Evolutionary conservation across 208 protist species (phyloP).

Genomic region (Acanthamoeba lugdunensis): DNA sequence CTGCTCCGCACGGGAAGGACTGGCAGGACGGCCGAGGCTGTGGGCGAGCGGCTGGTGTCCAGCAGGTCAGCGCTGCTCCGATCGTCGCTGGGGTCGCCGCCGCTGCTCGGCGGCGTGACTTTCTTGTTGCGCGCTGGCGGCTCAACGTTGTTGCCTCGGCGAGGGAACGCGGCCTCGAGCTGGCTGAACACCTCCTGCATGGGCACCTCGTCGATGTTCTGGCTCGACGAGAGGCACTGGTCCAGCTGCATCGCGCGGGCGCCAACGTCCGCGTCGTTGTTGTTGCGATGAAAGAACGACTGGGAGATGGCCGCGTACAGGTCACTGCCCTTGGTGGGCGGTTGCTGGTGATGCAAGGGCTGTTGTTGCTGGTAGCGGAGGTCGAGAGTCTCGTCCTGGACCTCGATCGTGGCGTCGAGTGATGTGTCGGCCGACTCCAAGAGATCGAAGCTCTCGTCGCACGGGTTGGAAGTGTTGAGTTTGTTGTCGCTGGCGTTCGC

Average conservation of each 20-base stretch:
- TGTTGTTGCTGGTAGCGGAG: too few relatives aligned
- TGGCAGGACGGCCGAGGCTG: not conserved
- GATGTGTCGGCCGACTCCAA: not conserved
- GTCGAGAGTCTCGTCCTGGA: not conserved
- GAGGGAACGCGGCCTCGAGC: constrained; percentile 1
- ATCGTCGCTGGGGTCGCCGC: not conserved
- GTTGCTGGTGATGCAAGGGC: too few relatives aligned
- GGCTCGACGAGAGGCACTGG: not conserved
- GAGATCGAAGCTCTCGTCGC: constrained; percentile 10
- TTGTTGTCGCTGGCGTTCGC: not conserved
- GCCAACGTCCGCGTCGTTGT: not conserved
- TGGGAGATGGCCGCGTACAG: constrained; percentile 11
- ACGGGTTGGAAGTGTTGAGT: not conserved
- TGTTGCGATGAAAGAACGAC: not conserved
- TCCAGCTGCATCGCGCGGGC: constrained; percentile 1
- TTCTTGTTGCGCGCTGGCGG: not conserved
- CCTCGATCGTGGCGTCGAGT: not conserved
- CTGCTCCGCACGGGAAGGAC: not conserved
- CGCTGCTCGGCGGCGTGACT: not conserved
- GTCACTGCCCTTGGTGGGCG: not conserved
- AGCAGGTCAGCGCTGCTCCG: not conserved
- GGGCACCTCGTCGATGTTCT: not conserved
- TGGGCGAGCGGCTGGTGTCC: not conserved
- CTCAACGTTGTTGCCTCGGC: not conserved
- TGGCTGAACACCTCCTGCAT: constrained; percentile 28